These are phyloP conservation scores for Phialophora tarda DNA, from an alignment of 2,329 filamentous ascomycete genomes.

Conservation along the genomic window DNA sequence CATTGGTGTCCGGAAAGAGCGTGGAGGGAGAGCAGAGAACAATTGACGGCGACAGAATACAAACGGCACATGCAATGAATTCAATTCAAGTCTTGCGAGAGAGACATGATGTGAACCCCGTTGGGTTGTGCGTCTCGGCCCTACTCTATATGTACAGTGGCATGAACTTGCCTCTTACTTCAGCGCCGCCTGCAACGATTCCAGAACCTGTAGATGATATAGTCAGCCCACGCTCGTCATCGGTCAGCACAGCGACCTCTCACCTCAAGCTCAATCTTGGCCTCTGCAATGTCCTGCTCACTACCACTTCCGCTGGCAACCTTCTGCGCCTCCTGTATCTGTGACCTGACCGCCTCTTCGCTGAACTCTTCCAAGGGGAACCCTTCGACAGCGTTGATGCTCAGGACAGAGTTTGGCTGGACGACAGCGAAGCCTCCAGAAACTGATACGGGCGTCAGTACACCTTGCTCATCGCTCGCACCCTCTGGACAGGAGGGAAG, in stretches of 20 bases:
- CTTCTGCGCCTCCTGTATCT: conserved; percentile 96
- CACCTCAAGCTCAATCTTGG: conserved; percentile 99
- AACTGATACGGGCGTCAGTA: conserved; percentile 62
- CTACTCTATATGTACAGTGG: conserved; percentile 48
- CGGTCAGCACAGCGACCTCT: conserved; percentile 40
- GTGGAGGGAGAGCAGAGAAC: background rate
- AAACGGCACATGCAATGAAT: conserved; percentile 6
- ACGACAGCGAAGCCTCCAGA: conserved; percentile 97
- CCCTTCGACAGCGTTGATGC: conserved; percentile 98
- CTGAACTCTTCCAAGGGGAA: conserved; percentile 96
- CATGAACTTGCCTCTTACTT: conserved; percentile 48
- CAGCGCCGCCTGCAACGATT: conserved; percentile 56
- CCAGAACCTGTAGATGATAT: conserved; percentile 50
- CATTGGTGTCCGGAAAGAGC: background rate
- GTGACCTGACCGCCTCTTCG: conserved; percentile 83
- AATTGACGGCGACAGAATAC: background rate
- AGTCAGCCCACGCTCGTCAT: conserved; percentile 16
- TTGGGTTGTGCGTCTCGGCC: conserved; percentile 16
- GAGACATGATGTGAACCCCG: conserved; percentile 4
- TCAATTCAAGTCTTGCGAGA: background rate
- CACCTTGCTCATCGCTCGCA: conserved; percentile 4
- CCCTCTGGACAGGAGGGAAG: background rate
- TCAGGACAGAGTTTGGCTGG: conserved; percentile 90
- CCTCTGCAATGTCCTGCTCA: conserved; percentile 97
- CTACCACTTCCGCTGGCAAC: conserved; percentile 86